Conservation (phyloP, 768 basidiomycete species). For the Solioccasus polychromus region DNA sequence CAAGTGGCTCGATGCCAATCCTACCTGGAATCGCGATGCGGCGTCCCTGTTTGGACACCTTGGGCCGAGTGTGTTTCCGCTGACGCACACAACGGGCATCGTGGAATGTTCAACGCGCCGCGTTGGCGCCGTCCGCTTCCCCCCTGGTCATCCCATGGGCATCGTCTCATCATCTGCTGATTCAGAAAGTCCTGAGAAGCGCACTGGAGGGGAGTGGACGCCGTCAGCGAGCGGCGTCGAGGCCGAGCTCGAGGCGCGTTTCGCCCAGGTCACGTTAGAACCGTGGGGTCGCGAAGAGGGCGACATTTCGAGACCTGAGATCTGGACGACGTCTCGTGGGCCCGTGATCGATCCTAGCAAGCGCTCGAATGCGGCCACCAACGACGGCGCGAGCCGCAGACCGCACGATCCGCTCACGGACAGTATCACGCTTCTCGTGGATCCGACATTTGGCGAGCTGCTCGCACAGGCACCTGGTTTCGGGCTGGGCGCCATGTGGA, state of each 20-base stretch:
- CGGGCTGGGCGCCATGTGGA: slow-evolving; percentile 64
- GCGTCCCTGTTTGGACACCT: slow-evolving; percentile 40
- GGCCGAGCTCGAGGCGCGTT: slow-evolving; percentile 41
- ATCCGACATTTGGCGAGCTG: slow-evolving; percentile 40
- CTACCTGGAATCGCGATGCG: slow-evolving; percentile 25
- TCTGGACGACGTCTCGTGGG: slow-evolving; percentile 40
- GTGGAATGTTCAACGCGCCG: slow-evolving; percentile 65
- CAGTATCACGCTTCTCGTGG: slow-evolving; percentile 57
- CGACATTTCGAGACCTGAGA: slow-evolving; percentile 35
- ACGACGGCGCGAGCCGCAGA: slow-evolving; percentile 11
- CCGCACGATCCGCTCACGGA: slow-evolving; percentile 54
- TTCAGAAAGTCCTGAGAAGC: background rate
- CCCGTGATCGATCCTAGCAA: slow-evolving; percentile 27
- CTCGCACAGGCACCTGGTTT: slow-evolving; percentile 46
- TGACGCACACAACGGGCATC: slow-evolving; percentile 62
- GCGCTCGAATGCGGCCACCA: slow-evolving; percentile 5
- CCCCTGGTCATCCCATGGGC: slow-evolving; percentile 26
- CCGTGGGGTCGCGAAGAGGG: slow-evolving; percentile 51
- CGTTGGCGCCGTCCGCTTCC: slow-evolving; percentile 45
- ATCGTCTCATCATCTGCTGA: background rate
- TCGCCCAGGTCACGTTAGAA: slow-evolving; percentile 50
- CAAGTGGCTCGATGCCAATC: slow-evolving; percentile 15
- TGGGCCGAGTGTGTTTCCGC: slow-evolving; percentile 54
- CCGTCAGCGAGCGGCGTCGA: slow-evolving; percentile 38
- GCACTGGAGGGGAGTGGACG: slow-evolving; percentile 9